phyloP scores from a whole-genome alignment of 2,329 filamentous ascomycete genomes.

The Colletotrichum simmondsii region DNA sequence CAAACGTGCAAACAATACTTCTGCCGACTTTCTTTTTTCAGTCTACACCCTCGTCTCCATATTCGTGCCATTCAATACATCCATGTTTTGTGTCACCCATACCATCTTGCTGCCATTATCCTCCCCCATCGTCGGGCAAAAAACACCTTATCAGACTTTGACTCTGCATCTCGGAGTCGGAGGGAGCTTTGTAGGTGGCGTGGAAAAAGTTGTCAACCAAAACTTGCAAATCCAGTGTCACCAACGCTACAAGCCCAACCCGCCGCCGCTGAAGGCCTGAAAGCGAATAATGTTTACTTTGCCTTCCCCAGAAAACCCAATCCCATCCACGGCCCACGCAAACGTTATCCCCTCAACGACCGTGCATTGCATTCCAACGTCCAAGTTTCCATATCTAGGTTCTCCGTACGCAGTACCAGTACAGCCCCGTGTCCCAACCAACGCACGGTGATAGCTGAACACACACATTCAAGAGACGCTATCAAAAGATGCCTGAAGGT shows the following conservation, averaged over 20 bases:
- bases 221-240: not conserved
- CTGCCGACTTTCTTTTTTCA: not conserved
- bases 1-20: not conserved
- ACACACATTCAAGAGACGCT: not conserved
- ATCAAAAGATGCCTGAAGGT: not conserved
- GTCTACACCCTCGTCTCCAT: not conserved
- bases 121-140: not conserved
- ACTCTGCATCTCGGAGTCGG: not conserved
- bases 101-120: not conserved
- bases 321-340: not conserved
- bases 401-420: no score
- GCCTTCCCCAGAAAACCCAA: not conserved
- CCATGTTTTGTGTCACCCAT: not conserved
- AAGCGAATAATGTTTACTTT: not conserved
- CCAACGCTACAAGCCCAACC: not conserved
- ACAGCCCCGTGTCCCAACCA: no score
- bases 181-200: not conserved
- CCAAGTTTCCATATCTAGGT: not conserved
- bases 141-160: not conserved
- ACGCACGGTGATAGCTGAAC: not conserved
- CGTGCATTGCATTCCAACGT: not conserved
- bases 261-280: no score
- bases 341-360: not conserved
- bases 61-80: no score
- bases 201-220: not conserved